phyloP scores from a whole-genome alignment of 495 filamentous ascomycete genomes.

The Penicillium parvum region DNA sequence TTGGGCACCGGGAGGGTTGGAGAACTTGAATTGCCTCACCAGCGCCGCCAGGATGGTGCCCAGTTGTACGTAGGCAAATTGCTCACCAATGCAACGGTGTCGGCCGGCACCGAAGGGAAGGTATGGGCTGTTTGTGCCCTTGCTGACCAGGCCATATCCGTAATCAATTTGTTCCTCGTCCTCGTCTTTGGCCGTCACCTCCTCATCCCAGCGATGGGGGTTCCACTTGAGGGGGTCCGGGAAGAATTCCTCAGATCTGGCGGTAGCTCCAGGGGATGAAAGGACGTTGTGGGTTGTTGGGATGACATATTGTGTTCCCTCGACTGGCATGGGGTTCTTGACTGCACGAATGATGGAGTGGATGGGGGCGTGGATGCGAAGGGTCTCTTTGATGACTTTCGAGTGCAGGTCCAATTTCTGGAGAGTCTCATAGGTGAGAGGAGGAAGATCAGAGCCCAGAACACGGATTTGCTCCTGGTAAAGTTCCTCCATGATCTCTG shows the following conservation, averaged over 20 bases:
- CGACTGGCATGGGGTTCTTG: conserved; percentile 53
- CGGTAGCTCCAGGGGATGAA: conserved; percentile 47
- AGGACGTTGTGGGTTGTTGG: conserved; percentile 47
- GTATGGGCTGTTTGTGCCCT: conserved; percentile 52
- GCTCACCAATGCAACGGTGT: conserved; percentile 55
- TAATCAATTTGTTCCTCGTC: conserved; percentile 45
- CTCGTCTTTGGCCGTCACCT: conserved; percentile 21
- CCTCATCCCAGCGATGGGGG: conserved; percentile 50
- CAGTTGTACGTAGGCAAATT: conserved; percentile 53
- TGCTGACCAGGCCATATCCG: conserved; percentile 45
- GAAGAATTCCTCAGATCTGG: conserved; percentile 42
- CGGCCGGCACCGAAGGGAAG: conserved; percentile 53
- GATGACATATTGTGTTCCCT: conserved; percentile 43
- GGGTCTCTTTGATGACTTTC: conserved; percentile 58
- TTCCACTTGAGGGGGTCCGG: conserved; percentile 45
- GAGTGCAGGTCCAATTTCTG: conserved; percentile 51
- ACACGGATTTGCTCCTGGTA: conserved; percentile 51
- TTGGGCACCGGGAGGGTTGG: conserved; percentile 24
- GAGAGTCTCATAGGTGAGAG: conserved; percentile 52
- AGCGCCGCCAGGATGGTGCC: conserved; percentile 43
- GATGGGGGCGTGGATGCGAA: conserved; percentile 61
- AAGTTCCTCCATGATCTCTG: conserved; percentile 55
- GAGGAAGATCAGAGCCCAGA: conserved; percentile 47
- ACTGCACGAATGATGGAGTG: conserved; percentile 60
- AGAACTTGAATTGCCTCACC: conserved; percentile 44